Base-by-base conservation (phyloP, 495 filamentous ascomycete species). In the Beverwykella pulmonaria region DNA sequence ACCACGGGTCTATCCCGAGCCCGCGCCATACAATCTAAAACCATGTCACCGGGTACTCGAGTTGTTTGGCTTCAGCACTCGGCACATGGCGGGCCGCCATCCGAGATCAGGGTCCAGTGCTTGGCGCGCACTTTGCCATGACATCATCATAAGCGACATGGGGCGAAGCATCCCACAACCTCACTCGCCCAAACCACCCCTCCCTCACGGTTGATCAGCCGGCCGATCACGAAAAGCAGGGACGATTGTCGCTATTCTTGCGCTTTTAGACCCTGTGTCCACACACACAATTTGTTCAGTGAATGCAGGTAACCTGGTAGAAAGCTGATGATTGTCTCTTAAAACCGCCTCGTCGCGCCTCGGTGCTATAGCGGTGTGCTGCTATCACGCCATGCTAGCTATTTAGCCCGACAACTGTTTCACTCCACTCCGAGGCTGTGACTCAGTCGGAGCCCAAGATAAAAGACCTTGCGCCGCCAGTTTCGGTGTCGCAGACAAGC, bases 131-230 rank as follows among this genome's bases (percentile, higher is more conserved):
- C 5, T 19, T 4, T 49, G 5, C 48, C 22, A 7, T n/a, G n/a
- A 36, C 20, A 1, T 19, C 53, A 30, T 57, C 53, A 57, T 39
- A 36, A 3, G 53, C 53, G 17, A 22, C 29, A 17, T 20, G 26
- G 53, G 26, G 12, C 25, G 53, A 14, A 23, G 8, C 30, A 3
- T 57, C 22, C 29, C 5, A 14, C 39, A 44, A 44, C 39, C 39
- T 44, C 39, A 44, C 8, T 44, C 39, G 39, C 12, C 12, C 6
- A 6, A 17, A 23, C 9, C 1, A 3, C 17, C 29, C 19, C 53
- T 25, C 53, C 20, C 22, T 22, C 29, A 39, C n/a, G 1, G n/a
- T 55, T 32, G 53, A 57, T 57, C 53, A 32, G 53, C 53, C n/a
- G 32, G 53, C 32, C 29, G 53, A 41, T 41, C 30, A 34, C 29